Evolutionary conservation across 169 alveolate genomes (phyloP).

Genomic region (Plasmodium vinckei): DNA sequence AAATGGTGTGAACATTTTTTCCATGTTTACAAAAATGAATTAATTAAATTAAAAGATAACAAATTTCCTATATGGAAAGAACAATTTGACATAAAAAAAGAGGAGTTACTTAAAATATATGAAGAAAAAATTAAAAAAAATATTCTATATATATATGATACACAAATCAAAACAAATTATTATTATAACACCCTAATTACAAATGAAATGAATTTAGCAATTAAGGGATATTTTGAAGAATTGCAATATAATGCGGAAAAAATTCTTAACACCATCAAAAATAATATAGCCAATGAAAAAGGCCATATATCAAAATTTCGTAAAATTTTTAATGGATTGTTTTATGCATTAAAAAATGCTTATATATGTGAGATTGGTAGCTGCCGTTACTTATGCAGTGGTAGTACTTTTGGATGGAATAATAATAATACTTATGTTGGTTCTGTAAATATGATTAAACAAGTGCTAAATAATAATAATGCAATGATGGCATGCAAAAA

Average conservation of each 20-base stretch:
- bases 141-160: slow-evolving; percentile 34
- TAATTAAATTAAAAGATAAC: slow-evolving; percentile 15
- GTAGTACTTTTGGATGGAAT: too few species aligned
- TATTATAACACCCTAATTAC: slow-evolving; percentile 27
- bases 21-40: slow-evolving; percentile 3
- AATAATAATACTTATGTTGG: too few species aligned
- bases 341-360: neutral
- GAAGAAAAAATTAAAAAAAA: slow-evolving; percentile 25
- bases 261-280: neutral
- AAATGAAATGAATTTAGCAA: slow-evolving; percentile 17
- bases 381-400: too few species aligned
- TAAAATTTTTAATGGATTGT: neutral
- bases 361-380: neutral
- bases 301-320: too few species aligned
- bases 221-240: slow-evolving; percentile 9
- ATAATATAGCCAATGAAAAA: neutral
- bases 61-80: neutral
- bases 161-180: slow-evolving; percentile 28
- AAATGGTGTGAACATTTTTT: neutral
- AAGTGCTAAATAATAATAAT: neutral
- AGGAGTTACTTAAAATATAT: neutral
- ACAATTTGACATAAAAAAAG: slow-evolving; percentile 6
- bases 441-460: too few species aligned
- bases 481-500: neutral
- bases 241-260: slow-evolving; percentile 3